Evolutionary conservation across 495 filamentous ascomycete genomes (phyloP).

Genomic region (Oidiodendron maius): DNA sequence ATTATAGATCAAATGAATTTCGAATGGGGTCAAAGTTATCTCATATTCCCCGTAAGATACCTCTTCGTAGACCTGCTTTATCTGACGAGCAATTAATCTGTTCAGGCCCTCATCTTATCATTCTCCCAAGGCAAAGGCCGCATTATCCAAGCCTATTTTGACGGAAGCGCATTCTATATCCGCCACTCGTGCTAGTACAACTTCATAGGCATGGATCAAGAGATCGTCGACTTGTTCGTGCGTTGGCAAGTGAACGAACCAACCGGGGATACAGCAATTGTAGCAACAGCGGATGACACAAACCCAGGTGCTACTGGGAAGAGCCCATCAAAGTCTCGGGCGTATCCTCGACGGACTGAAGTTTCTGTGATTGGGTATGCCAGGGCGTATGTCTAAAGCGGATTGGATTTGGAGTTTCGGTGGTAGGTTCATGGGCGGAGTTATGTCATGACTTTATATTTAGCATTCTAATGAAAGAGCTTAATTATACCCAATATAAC

Average conservation of each 20-base stretch:
- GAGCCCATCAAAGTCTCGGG: not conserved
- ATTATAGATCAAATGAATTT: not conserved
- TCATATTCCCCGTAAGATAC: not conserved
- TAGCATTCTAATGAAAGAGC: too few species aligned
- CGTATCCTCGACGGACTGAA: too few species aligned
- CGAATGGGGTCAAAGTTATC: not conserved
- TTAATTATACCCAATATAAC: too few species aligned
- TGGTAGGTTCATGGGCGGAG: too few species aligned
- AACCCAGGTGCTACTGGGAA: not conserved
- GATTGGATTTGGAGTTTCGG: too few species aligned
- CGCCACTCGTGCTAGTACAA: not conserved
- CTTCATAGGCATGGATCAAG: not conserved
- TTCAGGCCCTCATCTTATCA: not conserved
- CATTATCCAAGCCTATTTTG: not conserved
- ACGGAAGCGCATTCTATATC: not conserved
- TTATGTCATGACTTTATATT: too few species aligned
- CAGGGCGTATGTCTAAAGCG: too few species aligned
- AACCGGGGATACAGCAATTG: not conserved
- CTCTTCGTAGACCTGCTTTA: not conserved
- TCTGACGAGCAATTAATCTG: too few species aligned
- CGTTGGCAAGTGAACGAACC: not conserved
- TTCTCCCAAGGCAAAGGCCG: not conserved
- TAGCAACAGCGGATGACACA: not conserved
- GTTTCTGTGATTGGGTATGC: too few species aligned
- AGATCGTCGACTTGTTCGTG: not conserved